Percentiles rank a stretch among this genome's conserved stretches.
These are phyloP conservation scores for Coemansia erecta DNA, from an alignment of 192 early-diverging fungal species.

Conservation along the genomic window DNA sequence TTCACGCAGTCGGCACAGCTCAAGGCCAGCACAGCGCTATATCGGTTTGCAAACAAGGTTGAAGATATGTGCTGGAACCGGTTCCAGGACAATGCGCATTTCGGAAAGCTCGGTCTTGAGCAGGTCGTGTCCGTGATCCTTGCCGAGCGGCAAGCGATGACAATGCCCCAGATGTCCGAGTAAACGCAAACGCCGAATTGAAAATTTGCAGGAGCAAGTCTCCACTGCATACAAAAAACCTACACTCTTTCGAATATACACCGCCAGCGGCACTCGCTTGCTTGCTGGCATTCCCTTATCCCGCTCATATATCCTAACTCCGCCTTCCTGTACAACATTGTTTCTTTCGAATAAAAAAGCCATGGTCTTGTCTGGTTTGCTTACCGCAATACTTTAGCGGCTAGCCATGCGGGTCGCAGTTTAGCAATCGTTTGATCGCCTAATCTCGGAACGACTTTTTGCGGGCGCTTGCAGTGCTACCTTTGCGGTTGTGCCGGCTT, in stretches of 20 bases:
- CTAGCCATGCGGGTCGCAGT: neutral
- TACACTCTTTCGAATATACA: neutral
- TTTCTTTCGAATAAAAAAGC: too few relatives aligned
- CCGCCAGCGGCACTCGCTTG: too few relatives aligned
- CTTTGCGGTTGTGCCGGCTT: slow-evolving; percentile 42
- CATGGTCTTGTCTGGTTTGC: too few relatives aligned
- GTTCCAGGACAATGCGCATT: slow-evolving; percentile 86
- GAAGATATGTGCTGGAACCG: slow-evolving; percentile 82
- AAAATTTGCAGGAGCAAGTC: neutral
- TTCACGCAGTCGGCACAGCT: slow-evolving; percentile 86
- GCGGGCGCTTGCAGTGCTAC: slow-evolving; percentile 41
- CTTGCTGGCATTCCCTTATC: too few relatives aligned
- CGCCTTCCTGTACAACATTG: too few relatives aligned
- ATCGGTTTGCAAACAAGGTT: slow-evolving; percentile 66
- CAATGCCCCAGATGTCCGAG: slow-evolving; percentile 18
- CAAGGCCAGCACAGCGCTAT: slow-evolving; percentile 70
- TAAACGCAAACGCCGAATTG: neutral
- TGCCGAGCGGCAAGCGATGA: slow-evolving; percentile 46
- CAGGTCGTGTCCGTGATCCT: slow-evolving; percentile 60
- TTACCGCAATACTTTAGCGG: too few relatives aligned
- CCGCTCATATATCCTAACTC: too few relatives aligned
- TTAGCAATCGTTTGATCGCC: neutral
- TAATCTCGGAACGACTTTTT: slow-evolving; percentile 20
- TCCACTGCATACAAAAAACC: neutral
- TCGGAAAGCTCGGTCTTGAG: slow-evolving; percentile 82